Base-by-base conservation (phyloP, 2,329 filamentous ascomycete species). In the Graphilbum sp. region DNA sequence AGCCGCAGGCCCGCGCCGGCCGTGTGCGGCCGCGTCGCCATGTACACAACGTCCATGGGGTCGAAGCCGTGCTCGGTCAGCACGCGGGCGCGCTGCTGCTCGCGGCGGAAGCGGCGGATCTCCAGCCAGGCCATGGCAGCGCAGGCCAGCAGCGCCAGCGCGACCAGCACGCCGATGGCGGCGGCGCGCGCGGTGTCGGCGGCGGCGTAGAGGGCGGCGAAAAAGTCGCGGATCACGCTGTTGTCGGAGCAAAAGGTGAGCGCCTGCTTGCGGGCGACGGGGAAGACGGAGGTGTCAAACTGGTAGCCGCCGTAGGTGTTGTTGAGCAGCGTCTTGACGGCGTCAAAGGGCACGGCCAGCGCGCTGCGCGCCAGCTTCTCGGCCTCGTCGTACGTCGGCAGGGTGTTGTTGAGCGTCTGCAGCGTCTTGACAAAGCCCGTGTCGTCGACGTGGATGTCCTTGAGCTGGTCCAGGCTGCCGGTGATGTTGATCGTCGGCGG, bases 181-280 rank as follows among this genome's bases (percentile, higher is more conserved):
- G 79, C 71, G n/a, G n/a, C n/a, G n/a, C n/a, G n/a, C n/a, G n/a
- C n/a, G 43, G 76, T 82, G 50, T 75, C 75, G 34, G 82, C 81
- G 17, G 70, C 68, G 38, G 67, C 60, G 36, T 74, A 72, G 2
- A 96, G 64, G 12, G 66, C 66, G 40, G 77, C 63, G 56, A 98
- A 98, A 63, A 96, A 96, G 45, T 76, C 66, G 51, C 78, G 75
- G 56, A 98, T 80, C 24, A 72, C 75, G 46, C 83, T 70, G 58
- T 90, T 85, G 52, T 85, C 75, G 32, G 84, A 84, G 63, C 90
- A 98, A 61, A 98, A 96, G 1, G 70, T 78, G 38, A 98, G 65
- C 29, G 75, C 63, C 56, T 92, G 70, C 61, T 93, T 94, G 48
- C 78, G 62, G 2, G 90, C 86, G 3, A 94, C 69, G 0, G 87